Evolutionary conservation across 768 basidiomycete species (phyloP).

Genomic region (Boletus rubroflammeus): DNA sequence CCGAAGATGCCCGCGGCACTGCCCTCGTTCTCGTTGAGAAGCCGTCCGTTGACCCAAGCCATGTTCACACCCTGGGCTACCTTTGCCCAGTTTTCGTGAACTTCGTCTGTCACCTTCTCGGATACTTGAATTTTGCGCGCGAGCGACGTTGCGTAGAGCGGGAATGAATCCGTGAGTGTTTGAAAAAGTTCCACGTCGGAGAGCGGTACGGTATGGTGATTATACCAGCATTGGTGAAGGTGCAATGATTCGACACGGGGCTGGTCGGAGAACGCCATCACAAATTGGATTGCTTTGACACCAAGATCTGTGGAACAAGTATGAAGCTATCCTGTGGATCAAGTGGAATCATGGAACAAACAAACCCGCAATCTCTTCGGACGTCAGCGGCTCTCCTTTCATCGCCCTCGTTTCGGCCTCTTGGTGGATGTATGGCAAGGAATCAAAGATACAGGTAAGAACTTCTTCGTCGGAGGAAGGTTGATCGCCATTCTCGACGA

Average conservation of each 20-base stretch:
- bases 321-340: neutral
- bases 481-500: constrained; percentile 6
- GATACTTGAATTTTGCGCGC: constrained; percentile 63
- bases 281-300: constrained; percentile 68
- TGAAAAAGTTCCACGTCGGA: constrained; percentile 38
- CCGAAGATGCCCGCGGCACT: constrained; percentile 53
- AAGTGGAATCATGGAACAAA: constrained; percentile 27
- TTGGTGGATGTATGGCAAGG: constrained; percentile 28
- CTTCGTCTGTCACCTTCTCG: constrained; percentile 48
- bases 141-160: constrained; percentile 74
- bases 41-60: constrained; percentile 81
- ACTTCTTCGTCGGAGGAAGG: constrained; percentile 16
- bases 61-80: constrained; percentile 51
- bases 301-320: constrained; percentile 50
- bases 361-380: constrained; percentile 57
- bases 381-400: constrained; percentile 42
- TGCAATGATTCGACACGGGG: constrained; percentile 36
- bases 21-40: constrained; percentile 57
- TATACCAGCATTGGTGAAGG: constrained; percentile 20
- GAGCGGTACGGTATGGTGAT: constrained; percentile 6
- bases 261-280: constrained; percentile 55
- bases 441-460: constrained; percentile 29
- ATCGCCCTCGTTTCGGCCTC: constrained; percentile 34
- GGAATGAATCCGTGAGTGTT: constrained; percentile 83
- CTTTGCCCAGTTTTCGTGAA: constrained; percentile 52